These are phyloP conservation scores for Hypomyces rosellus DNA, from an alignment of 2,329 filamentous ascomycete species.

Conservation along the genomic window DNA sequence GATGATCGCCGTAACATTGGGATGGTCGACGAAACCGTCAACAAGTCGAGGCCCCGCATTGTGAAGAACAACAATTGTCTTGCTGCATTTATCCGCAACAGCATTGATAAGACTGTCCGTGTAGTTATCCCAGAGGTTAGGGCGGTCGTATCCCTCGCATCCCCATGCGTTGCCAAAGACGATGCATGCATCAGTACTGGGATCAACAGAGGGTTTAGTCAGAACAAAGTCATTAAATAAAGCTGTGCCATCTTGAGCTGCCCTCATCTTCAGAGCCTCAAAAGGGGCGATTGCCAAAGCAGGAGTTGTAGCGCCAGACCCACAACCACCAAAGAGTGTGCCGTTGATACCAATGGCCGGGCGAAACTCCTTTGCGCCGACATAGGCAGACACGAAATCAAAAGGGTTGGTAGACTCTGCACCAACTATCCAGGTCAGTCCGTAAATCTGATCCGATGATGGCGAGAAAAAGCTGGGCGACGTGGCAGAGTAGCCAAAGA, in stretches of 20 bases:
- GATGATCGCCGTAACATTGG: constrained; percentile 58
- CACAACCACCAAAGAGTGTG: constrained; percentile 35
- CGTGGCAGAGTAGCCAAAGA: constrained; percentile 57
- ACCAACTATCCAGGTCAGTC: constrained; percentile 29
- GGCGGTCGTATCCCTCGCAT: constrained; percentile 63
- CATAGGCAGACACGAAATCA: too few relatives aligned
- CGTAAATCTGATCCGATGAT: constrained; percentile 28
- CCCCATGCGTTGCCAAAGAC: constrained; percentile 63
- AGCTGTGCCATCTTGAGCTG: constrained; percentile 48
- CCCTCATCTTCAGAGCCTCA: constrained; percentile 46
- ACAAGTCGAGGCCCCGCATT: constrained; percentile 56
- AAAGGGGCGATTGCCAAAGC: constrained; percentile 46
- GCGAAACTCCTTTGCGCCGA: neutral
- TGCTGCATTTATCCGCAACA: constrained; percentile 53
- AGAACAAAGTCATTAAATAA: constrained; percentile 54
- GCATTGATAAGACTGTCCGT: constrained; percentile 51
- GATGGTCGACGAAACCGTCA: constrained; percentile 55
- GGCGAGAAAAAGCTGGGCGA: constrained; percentile 39
- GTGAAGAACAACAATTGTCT: constrained; percentile 59
- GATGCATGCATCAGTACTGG: constrained; percentile 56
- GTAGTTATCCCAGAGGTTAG: constrained; percentile 58
- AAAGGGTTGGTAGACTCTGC: constrained; percentile 19
- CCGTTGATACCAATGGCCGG: constrained; percentile 39
- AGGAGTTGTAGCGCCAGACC: constrained; percentile 42
- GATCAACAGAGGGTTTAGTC: constrained; percentile 41